Conservation (phyloP, 1,139 yeast genomes). For the Blastobotrys persicus region DNA sequence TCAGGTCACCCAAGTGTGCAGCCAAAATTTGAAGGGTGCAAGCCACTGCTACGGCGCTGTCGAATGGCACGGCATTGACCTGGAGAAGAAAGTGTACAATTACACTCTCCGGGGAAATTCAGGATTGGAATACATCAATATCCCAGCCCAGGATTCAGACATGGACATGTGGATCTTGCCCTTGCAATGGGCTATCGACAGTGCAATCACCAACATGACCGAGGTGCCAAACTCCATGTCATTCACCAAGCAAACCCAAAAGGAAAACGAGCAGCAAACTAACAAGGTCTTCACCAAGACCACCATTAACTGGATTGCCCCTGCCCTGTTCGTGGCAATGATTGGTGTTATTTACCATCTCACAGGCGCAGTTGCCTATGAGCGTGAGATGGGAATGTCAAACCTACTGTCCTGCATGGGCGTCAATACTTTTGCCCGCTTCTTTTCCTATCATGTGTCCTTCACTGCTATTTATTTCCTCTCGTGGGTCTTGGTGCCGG, state of each 20-base stretch:
- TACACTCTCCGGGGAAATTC: slow-evolving; percentile 39
- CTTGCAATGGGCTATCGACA: slow-evolving; percentile 40
- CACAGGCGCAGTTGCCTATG: slow-evolving; percentile 37
- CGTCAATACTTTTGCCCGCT: slow-evolving; percentile 28
- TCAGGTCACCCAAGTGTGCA: slow-evolving; percentile 32
- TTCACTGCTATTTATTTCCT: slow-evolving; percentile 33
- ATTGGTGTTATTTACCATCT: slow-evolving; percentile 40
- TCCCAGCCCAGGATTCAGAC: slow-evolving; percentile 29
- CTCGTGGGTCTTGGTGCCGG: slow-evolving; percentile 37
- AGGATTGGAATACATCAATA: slow-evolving; percentile 31
- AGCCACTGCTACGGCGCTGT: slow-evolving; percentile 38
- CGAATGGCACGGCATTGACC: slow-evolving; percentile 35
- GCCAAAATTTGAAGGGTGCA: slow-evolving; percentile 36
- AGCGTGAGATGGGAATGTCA: slow-evolving; percentile 37
- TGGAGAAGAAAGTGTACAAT: slow-evolving; percentile 29
- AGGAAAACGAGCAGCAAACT: slow-evolving; percentile 26
- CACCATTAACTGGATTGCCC: slow-evolving; percentile 35
- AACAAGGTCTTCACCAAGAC: slow-evolving; percentile 32
- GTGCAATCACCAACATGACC: slow-evolving; percentile 33
- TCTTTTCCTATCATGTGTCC: slow-evolving; percentile 32
- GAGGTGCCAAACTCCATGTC: slow-evolving; percentile 33
- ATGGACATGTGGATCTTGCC: slow-evolving; percentile 35
- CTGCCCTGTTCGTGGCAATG: slow-evolving; percentile 38
- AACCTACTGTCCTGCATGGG: slow-evolving; percentile 38
- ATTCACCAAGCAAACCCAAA: slow-evolving; percentile 32